A percentile compares a stretch with the other conserved stretches of the same genome.
Conservation (phyloP, 2,329 filamentous ascomycete genomes). For the Orbilia blumenaviensis region DNA sequence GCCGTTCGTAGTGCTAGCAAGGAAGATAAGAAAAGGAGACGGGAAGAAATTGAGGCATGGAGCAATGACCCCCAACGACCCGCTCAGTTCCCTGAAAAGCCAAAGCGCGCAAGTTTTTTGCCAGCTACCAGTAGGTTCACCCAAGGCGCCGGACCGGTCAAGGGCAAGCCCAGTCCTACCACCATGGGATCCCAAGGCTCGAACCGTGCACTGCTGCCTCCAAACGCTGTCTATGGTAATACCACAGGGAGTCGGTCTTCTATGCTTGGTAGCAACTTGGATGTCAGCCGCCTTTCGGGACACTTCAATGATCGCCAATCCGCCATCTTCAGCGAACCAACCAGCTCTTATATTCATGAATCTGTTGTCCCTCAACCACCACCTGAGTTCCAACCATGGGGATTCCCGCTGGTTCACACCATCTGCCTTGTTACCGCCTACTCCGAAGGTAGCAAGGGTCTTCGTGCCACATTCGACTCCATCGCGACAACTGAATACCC, state of each 20-base stretch:
- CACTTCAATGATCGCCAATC: slow-evolving; percentile 51
- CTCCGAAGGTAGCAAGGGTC: slow-evolving; percentile 90
- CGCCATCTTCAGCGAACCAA: slow-evolving; percentile 51
- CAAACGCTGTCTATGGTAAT: slow-evolving; percentile 74
- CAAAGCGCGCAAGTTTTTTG: slow-evolving; percentile 84
- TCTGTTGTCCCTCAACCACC: slow-evolving; percentile 95
- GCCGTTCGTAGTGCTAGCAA: slow-evolving; percentile 78
- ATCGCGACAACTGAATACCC: slow-evolving; percentile 98
- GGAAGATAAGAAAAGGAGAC: slow-evolving; percentile 83
- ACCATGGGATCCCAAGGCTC: slow-evolving; percentile 94
- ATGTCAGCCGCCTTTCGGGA: slow-evolving; percentile 62
- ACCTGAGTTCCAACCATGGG: slow-evolving; percentile 96
- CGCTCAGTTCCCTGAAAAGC: slow-evolving; percentile 72
- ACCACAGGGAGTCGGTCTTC: slow-evolving; percentile 68
- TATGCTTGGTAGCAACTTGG: slow-evolving; percentile 61
- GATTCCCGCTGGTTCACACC: slow-evolving; percentile 89
- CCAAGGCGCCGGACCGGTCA: slow-evolving; percentile 69
- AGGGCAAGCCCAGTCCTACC: slow-evolving; percentile 71
- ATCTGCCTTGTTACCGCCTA: slow-evolving; percentile 97
- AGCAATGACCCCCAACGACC: slow-evolving; percentile 95
- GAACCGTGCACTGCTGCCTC: slow-evolving; percentile 75
- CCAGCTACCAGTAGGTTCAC: slow-evolving; percentile 92
- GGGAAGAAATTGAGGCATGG: slow-evolving; percentile 97
- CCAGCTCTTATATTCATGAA: slow-evolving; percentile 77
- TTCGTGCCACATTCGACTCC: slow-evolving; percentile 93